Percentiles rank a stretch among this genome's conserved stretches.
Evolutionary conservation across 768 basidiomycete genomes (phyloP).

Genomic region (Agaricus subrufescens): DNA sequence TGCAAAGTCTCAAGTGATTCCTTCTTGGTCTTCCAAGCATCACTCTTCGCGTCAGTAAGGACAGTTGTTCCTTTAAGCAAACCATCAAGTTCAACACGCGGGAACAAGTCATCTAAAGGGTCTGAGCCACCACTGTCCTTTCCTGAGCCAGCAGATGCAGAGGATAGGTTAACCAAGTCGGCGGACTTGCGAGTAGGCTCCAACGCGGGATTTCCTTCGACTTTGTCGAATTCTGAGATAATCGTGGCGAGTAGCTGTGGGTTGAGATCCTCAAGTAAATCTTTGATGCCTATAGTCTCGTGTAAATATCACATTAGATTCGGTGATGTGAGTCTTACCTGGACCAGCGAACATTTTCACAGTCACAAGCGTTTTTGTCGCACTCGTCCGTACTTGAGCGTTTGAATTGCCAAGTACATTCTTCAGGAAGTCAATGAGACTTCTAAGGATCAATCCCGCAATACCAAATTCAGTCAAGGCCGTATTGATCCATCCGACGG

Average conservation of each 20-base stretch:
- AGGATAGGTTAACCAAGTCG: constrained; percentile 58
- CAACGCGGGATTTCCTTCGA: constrained; percentile 70
- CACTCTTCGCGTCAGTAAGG: constrained; percentile 80
- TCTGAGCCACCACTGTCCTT: constrained; percentile 43
- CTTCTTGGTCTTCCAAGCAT: constrained; percentile 96
- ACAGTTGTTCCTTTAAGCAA: constrained; percentile 82
- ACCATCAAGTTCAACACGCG: constrained; percentile 88
- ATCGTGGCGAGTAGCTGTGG: constrained; percentile 91
- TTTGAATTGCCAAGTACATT: constrained; percentile 86
- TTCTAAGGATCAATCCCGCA: constrained; percentile 74
- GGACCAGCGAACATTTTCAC: constrained; percentile 89
- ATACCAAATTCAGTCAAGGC: constrained; percentile 90
- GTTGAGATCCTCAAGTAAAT: constrained; percentile 91
- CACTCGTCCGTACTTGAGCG: constrained; percentile 87
- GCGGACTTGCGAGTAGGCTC: constrained; percentile 73
- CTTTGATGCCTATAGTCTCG: constrained; percentile 69
- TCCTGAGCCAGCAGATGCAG: constrained; percentile 37
- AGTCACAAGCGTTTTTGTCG: constrained; percentile 89
- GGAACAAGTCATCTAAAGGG: constrained; percentile 91
- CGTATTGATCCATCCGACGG: constrained; percentile 82
- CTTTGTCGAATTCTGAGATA: constrained; percentile 88
- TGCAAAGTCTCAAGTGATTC: constrained; percentile 87
- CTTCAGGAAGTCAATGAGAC: constrained; percentile 90
- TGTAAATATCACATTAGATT: not conserved
- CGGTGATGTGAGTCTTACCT: constrained; percentile 39